phyloP scores from a whole-genome alignment of 1,284 basidiomycete genomes.

The Cutaneotrichosporon dermatis region DNA sequence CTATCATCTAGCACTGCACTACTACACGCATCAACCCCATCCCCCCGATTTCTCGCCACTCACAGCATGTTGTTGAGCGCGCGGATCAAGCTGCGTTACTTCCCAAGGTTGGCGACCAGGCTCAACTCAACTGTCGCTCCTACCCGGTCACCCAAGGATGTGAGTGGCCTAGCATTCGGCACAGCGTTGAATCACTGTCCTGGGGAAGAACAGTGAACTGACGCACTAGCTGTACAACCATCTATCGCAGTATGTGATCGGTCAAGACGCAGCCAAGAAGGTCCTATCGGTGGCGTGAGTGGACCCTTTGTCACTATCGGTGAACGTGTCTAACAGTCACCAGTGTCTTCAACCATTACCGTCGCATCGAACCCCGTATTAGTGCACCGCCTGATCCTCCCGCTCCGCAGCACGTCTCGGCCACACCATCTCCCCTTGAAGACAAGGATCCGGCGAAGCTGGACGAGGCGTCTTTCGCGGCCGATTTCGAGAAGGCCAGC shows the following conservation, averaged over 20 bases:
- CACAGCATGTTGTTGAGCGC: conserved; percentile 8
- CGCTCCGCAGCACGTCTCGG: conserved; percentile 36
- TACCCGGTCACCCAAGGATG: conserved; percentile 16
- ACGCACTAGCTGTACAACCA: conserved; percentile 68
- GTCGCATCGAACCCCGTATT: conserved; percentile 54
- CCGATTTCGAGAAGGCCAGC: conserved; percentile 26
- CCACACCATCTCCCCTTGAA: neutral
- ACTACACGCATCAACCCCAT: too few relatives aligned
- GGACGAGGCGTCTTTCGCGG: conserved; percentile 26
- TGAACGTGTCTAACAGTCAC: neutral
- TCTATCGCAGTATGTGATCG: conserved; percentile 84
- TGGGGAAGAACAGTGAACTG: neutral
- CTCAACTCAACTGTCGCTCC: conserved; percentile 6
- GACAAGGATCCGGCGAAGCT: conserved; percentile 9
- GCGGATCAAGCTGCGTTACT: conserved; percentile 5
- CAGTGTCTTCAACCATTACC: conserved; percentile 91
- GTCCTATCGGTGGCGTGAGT: conserved; percentile 82
- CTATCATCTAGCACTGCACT: too few relatives aligned
- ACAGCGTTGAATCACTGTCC: too few relatives aligned
- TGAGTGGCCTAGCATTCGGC: conserved; percentile 1
- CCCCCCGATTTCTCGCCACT: neutral
- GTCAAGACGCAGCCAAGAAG: conserved; percentile 88
- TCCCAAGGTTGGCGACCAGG: conserved; percentile 2
- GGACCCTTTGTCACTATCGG: neutral
- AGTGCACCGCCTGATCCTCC: conserved; percentile 51